Conservation (phyloP, 805 yeast genomes). For the Lachancea fermentati region DNA sequence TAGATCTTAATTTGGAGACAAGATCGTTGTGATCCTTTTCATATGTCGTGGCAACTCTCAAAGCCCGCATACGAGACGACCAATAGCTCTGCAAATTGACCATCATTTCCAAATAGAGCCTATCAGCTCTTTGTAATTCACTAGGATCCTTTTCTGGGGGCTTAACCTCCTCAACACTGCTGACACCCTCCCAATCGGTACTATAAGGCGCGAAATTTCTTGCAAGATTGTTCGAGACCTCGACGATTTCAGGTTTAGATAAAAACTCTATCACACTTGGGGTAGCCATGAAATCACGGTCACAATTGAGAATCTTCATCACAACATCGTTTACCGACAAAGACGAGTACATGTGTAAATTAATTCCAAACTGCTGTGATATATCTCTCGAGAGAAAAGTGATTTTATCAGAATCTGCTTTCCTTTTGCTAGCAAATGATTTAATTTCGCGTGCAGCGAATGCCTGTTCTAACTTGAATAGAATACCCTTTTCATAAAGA, state of each 20-base stretch:
- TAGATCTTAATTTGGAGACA: constrained; percentile 53
- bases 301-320: constrained; percentile 67
- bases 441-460: constrained; percentile 78
- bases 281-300: constrained; percentile 61
- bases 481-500: constrained; percentile 68
- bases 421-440: constrained; percentile 42
- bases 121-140: constrained; percentile 82
- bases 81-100: constrained; percentile 85
- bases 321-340: constrained; percentile 62
- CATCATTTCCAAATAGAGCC: constrained; percentile 74
- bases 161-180: constrained; percentile 34
- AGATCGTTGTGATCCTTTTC: constrained; percentile 76
- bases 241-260: constrained; percentile 66
- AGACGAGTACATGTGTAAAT: constrained; percentile 69
- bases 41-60: constrained; percentile 60
- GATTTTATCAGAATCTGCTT: constrained; percentile 47
- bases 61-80: constrained; percentile 85
- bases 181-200: constrained; percentile 53
- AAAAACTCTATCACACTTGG: constrained; percentile 80
- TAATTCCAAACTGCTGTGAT: constrained; percentile 93
- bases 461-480: constrained; percentile 76
- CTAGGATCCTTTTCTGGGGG: constrained; percentile 64
- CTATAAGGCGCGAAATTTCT: constrained; percentile 77
- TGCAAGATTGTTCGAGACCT: constrained; percentile 64
- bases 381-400: constrained; percentile 75